Percentiles rank a stretch among this genome's conserved stretches.
Evolutionary conservation across 2,329 filamentous ascomycete genomes (phyloP).

Genomic region (Colletotrichum navitas): DNA sequence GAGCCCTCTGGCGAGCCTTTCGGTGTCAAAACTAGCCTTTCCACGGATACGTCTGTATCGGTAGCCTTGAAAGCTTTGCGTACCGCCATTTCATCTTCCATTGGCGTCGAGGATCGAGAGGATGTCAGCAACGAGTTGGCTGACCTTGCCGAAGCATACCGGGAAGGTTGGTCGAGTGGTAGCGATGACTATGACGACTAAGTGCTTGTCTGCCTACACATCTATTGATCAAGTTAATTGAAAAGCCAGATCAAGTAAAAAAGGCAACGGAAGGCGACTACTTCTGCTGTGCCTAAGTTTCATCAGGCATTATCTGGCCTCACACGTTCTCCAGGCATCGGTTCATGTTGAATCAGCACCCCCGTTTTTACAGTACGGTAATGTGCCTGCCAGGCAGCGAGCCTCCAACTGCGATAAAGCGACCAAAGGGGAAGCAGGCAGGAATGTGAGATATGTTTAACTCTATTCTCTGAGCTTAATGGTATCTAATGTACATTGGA

Average conservation of each 20-base stretch:
- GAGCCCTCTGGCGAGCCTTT: slow-evolving; percentile 55
- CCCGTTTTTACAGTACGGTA: no score
- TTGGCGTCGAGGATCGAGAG: slow-evolving; percentile 85
- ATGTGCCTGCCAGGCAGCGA: no score
- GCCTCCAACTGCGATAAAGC: not conserved
- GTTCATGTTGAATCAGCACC: not conserved
- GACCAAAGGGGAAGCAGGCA: not conserved
- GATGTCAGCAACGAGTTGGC: slow-evolving; percentile 83
- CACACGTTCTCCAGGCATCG: not conserved
- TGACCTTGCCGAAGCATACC: slow-evolving; percentile 88
- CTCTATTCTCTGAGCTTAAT: slow-evolving; percentile 22
- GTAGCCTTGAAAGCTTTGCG: slow-evolving; percentile 76
- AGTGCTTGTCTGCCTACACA: not conserved
- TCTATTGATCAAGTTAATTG: no score
- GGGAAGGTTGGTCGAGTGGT: slow-evolving; percentile 87
- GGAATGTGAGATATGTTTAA: not conserved
- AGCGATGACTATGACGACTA: slow-evolving; percentile 76
- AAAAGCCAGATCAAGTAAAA: not conserved
- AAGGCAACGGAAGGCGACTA: not conserved
- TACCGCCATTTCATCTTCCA: slow-evolving; percentile 70
- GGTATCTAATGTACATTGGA: slow-evolving; percentile 30
- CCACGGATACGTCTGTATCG: slow-evolving; percentile 81
- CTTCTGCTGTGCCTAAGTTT: not conserved
- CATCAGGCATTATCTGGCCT: not conserved
- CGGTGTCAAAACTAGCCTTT: slow-evolving; percentile 71